Evolutionary conservation across 495 filamentous ascomycete genomes (phyloP), one percentile per base, ranked within the genome.

Genomic region (Neurospora tetraspora): DNA sequence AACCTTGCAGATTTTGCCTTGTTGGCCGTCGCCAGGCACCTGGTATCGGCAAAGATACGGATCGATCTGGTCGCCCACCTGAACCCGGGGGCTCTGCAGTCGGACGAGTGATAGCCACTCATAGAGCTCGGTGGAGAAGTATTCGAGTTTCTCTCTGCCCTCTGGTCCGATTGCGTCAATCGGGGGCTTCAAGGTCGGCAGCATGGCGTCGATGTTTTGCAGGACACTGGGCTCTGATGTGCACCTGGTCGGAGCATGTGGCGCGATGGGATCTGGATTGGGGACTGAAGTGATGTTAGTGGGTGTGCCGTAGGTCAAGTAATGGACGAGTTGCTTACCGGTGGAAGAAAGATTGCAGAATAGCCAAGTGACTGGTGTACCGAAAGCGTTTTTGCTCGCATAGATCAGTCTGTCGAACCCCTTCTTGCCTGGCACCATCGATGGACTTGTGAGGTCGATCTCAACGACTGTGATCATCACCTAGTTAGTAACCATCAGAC

Each of bases 371-470:
- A 93, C 74, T 2, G 92, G 88, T 39, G 87, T 79, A 43, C 87
- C 89, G 8, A 98, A 84, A 42, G 93, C 92, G 74, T 97, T 94
- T 72, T 92, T 89, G 80, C 91, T 94, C 14, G 94, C 94, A 84
- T 93, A 94, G 16, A 92, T 83, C 45, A 98, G 87, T 59, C 93
- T 88, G 72, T 96, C 91, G 74, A 98, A 98, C 0, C 91, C 92
- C 76, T 96, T 96, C 80, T 95, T 97, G 37, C 95, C 96, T 76
- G 93, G 93, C 9, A 93, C 78, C 93, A 97, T 97, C 12, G 90
- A 92, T 0, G 92, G 89, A 37, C 87, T 84, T 6, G 93, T 88
- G 18, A 99, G 86, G 70, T 98, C 90, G 42, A 94, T 83, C 77
- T 97, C 90, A 68, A 99, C 88, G 27, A 91, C 94, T 96, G 73